Percentiles rank a stretch among this genome's conserved stretches.
These are phyloP conservation scores for Nakazawaea sp. DNA, from an alignment of 805 yeast species.

Conservation along the genomic window DNA sequence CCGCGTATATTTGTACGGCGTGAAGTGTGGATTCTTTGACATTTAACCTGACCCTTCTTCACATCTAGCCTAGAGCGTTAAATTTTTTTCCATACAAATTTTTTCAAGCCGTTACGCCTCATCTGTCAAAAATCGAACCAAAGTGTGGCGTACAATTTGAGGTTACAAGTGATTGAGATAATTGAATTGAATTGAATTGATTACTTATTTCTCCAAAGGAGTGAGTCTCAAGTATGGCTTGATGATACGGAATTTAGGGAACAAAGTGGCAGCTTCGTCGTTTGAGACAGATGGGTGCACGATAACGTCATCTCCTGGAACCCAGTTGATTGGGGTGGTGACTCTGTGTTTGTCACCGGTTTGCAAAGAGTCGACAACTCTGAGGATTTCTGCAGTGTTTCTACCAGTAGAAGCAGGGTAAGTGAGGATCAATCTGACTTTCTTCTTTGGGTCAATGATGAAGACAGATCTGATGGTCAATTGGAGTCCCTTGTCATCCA, in stretches of 20 bases:
- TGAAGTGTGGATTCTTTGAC: constrained; percentile 21
- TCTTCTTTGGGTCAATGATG: constrained; percentile 62
- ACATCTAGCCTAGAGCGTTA: background rate
- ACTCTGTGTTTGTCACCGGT: constrained; percentile 53
- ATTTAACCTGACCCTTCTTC: too few species aligned
- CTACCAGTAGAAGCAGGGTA: constrained; percentile 74
- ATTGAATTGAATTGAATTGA: too few species aligned
- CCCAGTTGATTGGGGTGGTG: constrained; percentile 71
- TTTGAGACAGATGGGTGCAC: constrained; percentile 61
- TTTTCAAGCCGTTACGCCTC: too few species aligned
- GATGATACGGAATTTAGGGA: constrained; percentile 54
- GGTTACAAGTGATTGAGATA: too few species aligned
- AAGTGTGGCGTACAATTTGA: too few species aligned
- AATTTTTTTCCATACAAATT: background rate
- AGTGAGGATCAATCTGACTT: constrained; percentile 53
- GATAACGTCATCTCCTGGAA: constrained; percentile 66
- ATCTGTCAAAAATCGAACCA: too few species aligned
- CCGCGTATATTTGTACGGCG: constrained; percentile 26
- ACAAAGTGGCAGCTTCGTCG: constrained; percentile 50
- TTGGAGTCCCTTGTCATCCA: constrained; percentile 57
- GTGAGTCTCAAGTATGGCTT: constrained; percentile 56
- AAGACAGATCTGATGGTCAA: constrained; percentile 68
- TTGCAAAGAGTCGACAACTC: constrained; percentile 67
- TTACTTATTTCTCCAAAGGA: too few species aligned
- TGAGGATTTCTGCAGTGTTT: constrained; percentile 67